Evolutionary conservation across 2,329 filamentous ascomycete genomes (phyloP).

Genomic region (Scolecobasidium constrictum): DNA sequence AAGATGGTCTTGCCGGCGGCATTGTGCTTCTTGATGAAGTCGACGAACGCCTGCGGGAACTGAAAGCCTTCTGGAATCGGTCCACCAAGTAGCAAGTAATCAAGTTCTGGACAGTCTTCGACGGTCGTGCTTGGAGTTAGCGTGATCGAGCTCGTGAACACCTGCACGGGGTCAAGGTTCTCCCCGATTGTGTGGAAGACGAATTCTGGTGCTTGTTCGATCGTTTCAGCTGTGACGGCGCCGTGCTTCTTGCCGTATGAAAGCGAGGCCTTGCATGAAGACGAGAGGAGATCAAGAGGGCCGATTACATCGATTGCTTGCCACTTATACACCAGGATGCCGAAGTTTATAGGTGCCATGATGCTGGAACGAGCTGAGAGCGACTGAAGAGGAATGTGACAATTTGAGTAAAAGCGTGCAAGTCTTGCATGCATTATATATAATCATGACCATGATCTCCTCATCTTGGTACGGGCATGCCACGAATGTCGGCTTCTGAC

Average conservation of each 20-base stretch:
- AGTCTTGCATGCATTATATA: no score
- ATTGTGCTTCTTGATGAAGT: slow-evolving; percentile 25
- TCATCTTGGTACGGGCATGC: no score
- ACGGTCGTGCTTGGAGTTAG: slow-evolving; percentile 21
- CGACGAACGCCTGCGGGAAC: slow-evolving; percentile 19
- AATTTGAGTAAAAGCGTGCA: no score
- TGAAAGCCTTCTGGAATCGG: slow-evolving; percentile 18
- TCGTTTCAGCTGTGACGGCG: slow-evolving; percentile 13
- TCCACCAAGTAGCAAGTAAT: slow-evolving; percentile 27
- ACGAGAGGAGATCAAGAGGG: slow-evolving; percentile 21
- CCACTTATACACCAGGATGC: slow-evolving; percentile 20
- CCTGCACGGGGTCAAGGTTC: slow-evolving; percentile 18
- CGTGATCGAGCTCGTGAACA: slow-evolving; percentile 14
- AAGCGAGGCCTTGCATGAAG: slow-evolving; percentile 15
- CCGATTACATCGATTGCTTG: slow-evolving; percentile 25
- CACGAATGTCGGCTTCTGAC: no score
- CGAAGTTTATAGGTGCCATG: slow-evolving; percentile 18
- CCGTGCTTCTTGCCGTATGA: slow-evolving; percentile 7
- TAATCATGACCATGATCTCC: no score
- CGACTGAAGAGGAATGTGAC: no score
- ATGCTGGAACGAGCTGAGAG: no score
- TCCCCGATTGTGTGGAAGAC: slow-evolving; percentile 26
- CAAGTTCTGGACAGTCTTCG: slow-evolving; percentile 27
- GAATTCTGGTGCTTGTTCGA: slow-evolving; percentile 20
- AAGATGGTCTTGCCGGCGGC: slow-evolving; percentile 25